Evolutionary conservation across 495 filamentous ascomycete species (phyloP).

Genomic region (Extremus antarcticus): DNA sequence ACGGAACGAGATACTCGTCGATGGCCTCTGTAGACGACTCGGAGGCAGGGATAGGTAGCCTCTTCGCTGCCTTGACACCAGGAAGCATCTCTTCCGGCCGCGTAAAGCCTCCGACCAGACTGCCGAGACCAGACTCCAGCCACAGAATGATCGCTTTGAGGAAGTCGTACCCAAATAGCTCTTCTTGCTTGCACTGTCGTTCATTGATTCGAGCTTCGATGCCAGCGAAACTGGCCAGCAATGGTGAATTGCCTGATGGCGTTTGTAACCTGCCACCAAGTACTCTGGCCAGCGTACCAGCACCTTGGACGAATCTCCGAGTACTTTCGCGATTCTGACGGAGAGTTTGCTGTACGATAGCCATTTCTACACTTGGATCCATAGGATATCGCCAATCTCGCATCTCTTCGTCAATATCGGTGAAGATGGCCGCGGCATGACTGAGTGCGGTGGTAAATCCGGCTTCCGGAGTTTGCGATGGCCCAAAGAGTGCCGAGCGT

Average conservation of each 20-base stretch:
- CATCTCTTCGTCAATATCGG: slow-evolving; percentile 46
- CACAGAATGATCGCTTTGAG: slow-evolving; percentile 53
- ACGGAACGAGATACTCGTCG: slow-evolving; percentile 47
- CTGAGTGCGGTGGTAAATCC: slow-evolving; percentile 40
- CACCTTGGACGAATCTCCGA: slow-evolving; percentile 59
- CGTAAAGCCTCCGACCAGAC: slow-evolving; percentile 47
- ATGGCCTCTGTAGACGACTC: slow-evolving; percentile 42
- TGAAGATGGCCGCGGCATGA: slow-evolving; percentile 39
- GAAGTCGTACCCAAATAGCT: slow-evolving; percentile 54
- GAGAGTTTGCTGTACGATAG: slow-evolving; percentile 45
- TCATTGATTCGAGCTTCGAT: slow-evolving; percentile 43
- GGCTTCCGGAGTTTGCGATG: slow-evolving; percentile 14
- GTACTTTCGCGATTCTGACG: slow-evolving; percentile 46
- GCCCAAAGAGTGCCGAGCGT: slow-evolving; percentile 46
- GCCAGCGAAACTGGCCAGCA: slow-evolving; percentile 24
- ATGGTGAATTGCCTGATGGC: slow-evolving; percentile 23
- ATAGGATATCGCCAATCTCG: slow-evolving; percentile 50
- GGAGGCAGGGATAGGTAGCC: slow-evolving; percentile 40
- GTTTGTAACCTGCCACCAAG: slow-evolving; percentile 41
- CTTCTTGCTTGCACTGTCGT: slow-evolving; percentile 29
- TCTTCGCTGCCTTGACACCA: slow-evolving; percentile 18
- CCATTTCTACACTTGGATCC: slow-evolving; percentile 42
- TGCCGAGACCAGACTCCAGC: slow-evolving; percentile 45
- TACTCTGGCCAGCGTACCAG: slow-evolving; percentile 46
- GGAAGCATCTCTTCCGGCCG: slow-evolving; percentile 28